These are phyloP conservation scores for Phaeosphaeriaceae sp. DNA, from an alignment of 2,329 filamentous ascomycete genomes.

Conservation along the genomic window DNA sequence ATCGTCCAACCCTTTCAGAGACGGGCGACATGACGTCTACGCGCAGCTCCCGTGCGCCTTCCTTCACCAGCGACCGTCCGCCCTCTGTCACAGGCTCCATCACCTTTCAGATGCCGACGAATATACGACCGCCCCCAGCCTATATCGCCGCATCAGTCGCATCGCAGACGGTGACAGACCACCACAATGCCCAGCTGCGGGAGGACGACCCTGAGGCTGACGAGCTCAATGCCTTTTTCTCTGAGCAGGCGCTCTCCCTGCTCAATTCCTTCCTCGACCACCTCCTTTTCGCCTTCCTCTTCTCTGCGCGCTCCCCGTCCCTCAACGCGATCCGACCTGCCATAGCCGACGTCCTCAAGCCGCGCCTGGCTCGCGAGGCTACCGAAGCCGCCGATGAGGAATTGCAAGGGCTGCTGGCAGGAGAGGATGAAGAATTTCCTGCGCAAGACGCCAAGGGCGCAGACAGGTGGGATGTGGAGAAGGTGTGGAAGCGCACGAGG, in stretches of 20 bases:
- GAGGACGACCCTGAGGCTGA: constrained; percentile 69
- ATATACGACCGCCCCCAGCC: constrained; percentile 77
- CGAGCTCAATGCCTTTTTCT: constrained; percentile 73
- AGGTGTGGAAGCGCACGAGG: constrained; percentile 92
- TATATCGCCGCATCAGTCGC: constrained; percentile 91
- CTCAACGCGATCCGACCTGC: constrained; percentile 79
- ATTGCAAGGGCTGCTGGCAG: constrained; percentile 85
- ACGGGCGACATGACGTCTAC: constrained; percentile 43
- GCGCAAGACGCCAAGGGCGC: constrained; percentile 37
- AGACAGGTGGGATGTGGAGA: constrained; percentile 84
- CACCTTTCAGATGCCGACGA: constrained; percentile 68
- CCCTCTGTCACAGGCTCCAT: constrained; percentile 61
- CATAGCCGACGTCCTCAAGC: constrained; percentile 85
- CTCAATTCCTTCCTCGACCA: constrained; percentile 95
- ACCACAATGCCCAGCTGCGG: constrained; percentile 78
- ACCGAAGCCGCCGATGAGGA: constrained; percentile 86
- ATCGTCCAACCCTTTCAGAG: constrained; percentile 46
- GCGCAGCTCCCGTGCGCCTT: constrained; percentile 53
- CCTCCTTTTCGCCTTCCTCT: constrained; percentile 89
- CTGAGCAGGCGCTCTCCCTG: constrained; percentile 74
- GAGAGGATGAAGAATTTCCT: constrained; percentile 64
- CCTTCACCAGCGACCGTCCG: constrained; percentile 73
- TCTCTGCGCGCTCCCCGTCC: constrained; percentile 77
- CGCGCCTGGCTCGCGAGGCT: constrained; percentile 84
- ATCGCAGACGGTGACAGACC: constrained; percentile 88